Base-by-base conservation (phyloP, 2,329 filamentous ascomycete species). In the Phaeosphaeria sp. region DNA sequence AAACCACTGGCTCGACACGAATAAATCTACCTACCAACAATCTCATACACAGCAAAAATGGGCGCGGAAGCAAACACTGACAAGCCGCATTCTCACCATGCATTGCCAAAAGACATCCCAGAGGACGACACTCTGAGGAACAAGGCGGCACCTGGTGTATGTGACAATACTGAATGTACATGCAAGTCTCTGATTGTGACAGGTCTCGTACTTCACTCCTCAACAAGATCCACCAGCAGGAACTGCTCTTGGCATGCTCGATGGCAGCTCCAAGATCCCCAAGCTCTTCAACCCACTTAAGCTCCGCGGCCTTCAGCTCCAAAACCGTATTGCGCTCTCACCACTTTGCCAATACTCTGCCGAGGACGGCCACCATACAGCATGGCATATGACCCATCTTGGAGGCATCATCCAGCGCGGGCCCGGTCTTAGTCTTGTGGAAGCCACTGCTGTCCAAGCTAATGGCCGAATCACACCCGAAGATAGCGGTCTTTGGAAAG, bases 381-480 rank as follows among this genome's bases (percentile, higher is more conserved):
- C 90, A 73, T 97, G 88, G 85, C 92, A 97, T 76, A 81, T 94
- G 49, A 88, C 92, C 17, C 93, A 96, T 71, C 82, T 94, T 24
- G 91, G 92, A 55, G 89, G 91, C 59, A 93, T 93, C 66, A 85
- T 91, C 21, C 83, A 89, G 57, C 87, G 90, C 55, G 93, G 93
- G 13, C 89, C 91, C 0, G 90, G 87, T 1, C 81, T 96, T 18
- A 81, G 89, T 49, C 86, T 93, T 58, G 82, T 93, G 56, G 93
- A 97, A 79, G 92, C 93, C 24, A 93, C 91, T 0, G 82, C 88
- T 30, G 90, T 96, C 0, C 82, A 86, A 9, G 79, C 91, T 6
- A 87, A 93, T 65, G 93, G 93, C 25, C 86, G 93, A 54, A 96
- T 96, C 80, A 90, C 91, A 0, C 92, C 92, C 1, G 83, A 93